Evolutionary conservation across 2,329 filamentous ascomycete species (phyloP).

Genomic region (Sphaerulina vaccinii): DNA sequence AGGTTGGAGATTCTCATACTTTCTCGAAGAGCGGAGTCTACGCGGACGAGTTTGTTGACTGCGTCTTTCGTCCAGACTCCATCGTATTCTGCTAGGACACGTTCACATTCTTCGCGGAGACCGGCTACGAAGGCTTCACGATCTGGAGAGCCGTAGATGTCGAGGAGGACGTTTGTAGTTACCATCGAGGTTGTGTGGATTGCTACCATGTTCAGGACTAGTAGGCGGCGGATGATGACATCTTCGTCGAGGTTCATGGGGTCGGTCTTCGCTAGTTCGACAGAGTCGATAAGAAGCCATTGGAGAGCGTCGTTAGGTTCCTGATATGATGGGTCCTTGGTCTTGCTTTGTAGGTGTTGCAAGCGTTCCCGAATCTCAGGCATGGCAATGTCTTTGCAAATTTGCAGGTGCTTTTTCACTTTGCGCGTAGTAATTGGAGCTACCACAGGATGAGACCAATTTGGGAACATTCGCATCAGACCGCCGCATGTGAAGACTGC

Average conservation of each 20-base stretch:
- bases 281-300: constrained; percentile 25
- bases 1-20: constrained; percentile 26
- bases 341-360: constrained; percentile 7
- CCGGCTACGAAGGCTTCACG: constrained; percentile 20
- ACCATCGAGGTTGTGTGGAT: constrained; percentile 31
- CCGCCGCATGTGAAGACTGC: constrained; percentile 23
- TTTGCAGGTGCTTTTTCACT: constrained; percentile 14
- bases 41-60: constrained; percentile 25
- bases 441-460: constrained; percentile 18
- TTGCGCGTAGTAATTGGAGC: constrained; percentile 17
- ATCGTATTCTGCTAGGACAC: constrained; percentile 16
- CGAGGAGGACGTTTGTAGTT: constrained; percentile 28
- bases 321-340: constrained; percentile 11
- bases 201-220: constrained; percentile 30
- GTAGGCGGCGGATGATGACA: constrained; percentile 21
- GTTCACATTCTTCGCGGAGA: constrained; percentile 29
- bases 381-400: constrained; percentile 15
- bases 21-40: constrained; percentile 34
- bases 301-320: constrained; percentile 26
- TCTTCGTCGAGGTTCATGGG: constrained; percentile 19
- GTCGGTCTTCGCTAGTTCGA: constrained; percentile 20
- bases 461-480: constrained; percentile 22
- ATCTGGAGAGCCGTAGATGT: constrained; percentile 25
- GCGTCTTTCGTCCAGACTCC: constrained; percentile 29
- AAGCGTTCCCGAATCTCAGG: constrained; percentile 23